phyloP scores from a whole-genome alignment of 805 yeast genomes.

The Pichia cabralensis region DNA sequence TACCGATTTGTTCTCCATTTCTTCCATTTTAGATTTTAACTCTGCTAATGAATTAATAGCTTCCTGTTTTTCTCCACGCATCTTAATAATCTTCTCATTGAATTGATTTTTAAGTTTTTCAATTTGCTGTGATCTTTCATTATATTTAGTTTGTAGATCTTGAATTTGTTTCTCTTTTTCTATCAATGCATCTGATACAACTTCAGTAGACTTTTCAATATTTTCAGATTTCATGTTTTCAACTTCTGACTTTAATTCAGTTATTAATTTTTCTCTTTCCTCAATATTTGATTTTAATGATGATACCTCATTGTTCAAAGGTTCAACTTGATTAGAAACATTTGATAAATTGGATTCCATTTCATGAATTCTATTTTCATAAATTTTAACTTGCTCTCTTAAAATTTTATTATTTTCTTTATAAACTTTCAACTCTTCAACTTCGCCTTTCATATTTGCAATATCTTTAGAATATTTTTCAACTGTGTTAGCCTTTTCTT shows the following conservation, averaged over 20 bases:
- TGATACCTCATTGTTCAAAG: constrained; percentile 11
- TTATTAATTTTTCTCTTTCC: constrained; percentile 40
- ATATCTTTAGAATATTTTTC: constrained; percentile 16
- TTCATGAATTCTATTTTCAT: constrained; percentile 8
- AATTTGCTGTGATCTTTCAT: constrained; percentile 15
- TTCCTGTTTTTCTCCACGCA: constrained; percentile 17
- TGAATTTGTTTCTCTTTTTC: constrained; percentile 13
- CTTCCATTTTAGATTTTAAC: constrained; percentile 15
- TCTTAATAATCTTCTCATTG: constrained; percentile 22
- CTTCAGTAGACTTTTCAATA: constrained; percentile 1
- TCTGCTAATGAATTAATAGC: constrained; percentile 7
- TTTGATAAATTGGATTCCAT: constrained; percentile 12
- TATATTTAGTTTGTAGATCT: constrained; percentile 12
- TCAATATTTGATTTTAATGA: constrained; percentile 25
- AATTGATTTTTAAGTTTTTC: constrained; percentile 24
- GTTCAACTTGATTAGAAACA: constrained; percentile 4
- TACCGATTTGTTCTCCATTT: constrained; percentile 12
- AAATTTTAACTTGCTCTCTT: constrained; percentile 15
- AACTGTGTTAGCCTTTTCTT: constrained; percentile 15
- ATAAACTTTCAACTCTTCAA: constrained; percentile 21
- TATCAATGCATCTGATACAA: no score
- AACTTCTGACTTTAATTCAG: constrained; percentile 40
- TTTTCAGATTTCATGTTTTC: constrained; percentile 48
- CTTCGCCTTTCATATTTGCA: constrained; percentile 19
- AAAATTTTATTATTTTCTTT: constrained; percentile 22